phyloP scores from a whole-genome alignment of 1,284 basidiomycete species.

The Ustilago tritici region DNA sequence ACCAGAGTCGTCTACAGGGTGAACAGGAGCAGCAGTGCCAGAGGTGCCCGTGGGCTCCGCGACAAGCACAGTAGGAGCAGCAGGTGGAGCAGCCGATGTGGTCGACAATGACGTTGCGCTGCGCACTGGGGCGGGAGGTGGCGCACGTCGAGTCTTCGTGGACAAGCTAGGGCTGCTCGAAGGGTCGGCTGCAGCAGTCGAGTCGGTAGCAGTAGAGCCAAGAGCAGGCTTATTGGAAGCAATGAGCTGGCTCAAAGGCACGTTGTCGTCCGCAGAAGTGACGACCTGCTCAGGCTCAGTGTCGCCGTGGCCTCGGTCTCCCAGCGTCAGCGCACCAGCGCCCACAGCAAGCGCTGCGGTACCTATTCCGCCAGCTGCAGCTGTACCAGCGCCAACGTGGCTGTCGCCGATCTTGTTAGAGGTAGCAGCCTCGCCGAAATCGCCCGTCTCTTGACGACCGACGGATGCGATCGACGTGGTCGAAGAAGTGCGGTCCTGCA shows the following conservation, averaged over 20 bases:
- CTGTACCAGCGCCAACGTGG: slow-evolving; percentile 28
- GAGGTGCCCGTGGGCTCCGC: slow-evolving; percentile 21
- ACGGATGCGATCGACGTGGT: slow-evolving; percentile 46
- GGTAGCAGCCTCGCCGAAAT: slow-evolving; percentile 9
- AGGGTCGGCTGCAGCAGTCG: slow-evolving; percentile 7
- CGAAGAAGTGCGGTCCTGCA: slow-evolving; percentile 35
- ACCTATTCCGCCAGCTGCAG: slow-evolving; percentile 33
- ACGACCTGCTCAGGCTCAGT: slow-evolving; percentile 13
- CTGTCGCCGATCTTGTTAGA: slow-evolving; percentile 6
- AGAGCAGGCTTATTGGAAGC: slow-evolving; percentile 16
- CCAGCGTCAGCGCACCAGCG: slow-evolving; percentile 36
- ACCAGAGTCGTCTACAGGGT: slow-evolving; percentile 13
- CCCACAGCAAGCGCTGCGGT: slow-evolving; percentile 39
- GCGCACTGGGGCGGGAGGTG: slow-evolving; percentile 59
- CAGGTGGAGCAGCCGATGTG: slow-evolving; percentile 24
- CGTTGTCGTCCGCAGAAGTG: slow-evolving; percentile 39
- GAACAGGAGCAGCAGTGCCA: slow-evolving; percentile 16
- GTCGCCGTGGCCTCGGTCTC: slow-evolving; percentile 36
- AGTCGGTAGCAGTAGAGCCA: slow-evolving; percentile 6
- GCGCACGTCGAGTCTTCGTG: slow-evolving; percentile 60
- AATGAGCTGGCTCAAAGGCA: slow-evolving; percentile 48
- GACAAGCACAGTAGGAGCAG: slow-evolving; percentile 22
- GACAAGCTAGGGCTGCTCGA: slow-evolving; percentile 39
- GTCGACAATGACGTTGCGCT: slow-evolving; percentile 34
- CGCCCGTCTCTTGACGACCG: slow-evolving; percentile 38